phyloP scores from a whole-genome alignment of 2,329 filamentous ascomycete species.

The Pyrenophora teres region DNA sequence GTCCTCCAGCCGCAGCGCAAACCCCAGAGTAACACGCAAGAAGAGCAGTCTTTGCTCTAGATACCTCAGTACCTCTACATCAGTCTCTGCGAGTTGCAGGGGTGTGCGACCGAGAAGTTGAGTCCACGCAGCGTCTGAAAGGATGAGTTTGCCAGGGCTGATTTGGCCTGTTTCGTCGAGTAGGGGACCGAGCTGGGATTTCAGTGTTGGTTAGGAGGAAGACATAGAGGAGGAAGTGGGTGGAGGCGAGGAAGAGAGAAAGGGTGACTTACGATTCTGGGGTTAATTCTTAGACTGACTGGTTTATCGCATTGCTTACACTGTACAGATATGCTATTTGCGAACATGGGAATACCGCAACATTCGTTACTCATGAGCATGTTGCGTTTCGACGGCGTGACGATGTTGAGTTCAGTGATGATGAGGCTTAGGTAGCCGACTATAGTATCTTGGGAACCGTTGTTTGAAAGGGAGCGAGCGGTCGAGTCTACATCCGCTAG shows the following conservation, averaged over 20 bases:
- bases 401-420: constrained; percentile 50
- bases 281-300: constrained; percentile 49
- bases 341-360: constrained; percentile 60
- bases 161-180: constrained; percentile 63
- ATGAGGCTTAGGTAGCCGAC: constrained; percentile 54
- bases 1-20: constrained; percentile 57
- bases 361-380: constrained; percentile 55
- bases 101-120: constrained; percentile 54
- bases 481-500: constrained; percentile 52
- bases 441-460: constrained; percentile 40
- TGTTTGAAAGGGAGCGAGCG: constrained; percentile 32
- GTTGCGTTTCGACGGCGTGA: constrained; percentile 47
- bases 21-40: constrained; percentile 59
- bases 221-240: no score
- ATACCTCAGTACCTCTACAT: constrained; percentile 50
- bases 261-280: constrained; percentile 42
- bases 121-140: constrained; percentile 59
- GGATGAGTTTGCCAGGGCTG: constrained; percentile 57
- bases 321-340: constrained; percentile 50
- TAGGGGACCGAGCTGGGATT: constrained; percentile 47
- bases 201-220: background rate
- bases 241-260: background rate
- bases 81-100: constrained; percentile 50
- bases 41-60: constrained; percentile 60
- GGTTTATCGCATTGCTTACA: constrained; percentile 51